Evolutionary conservation across 1,284 basidiomycete genomes (phyloP).

Genomic region (Ceratobasidium sp.): DNA sequence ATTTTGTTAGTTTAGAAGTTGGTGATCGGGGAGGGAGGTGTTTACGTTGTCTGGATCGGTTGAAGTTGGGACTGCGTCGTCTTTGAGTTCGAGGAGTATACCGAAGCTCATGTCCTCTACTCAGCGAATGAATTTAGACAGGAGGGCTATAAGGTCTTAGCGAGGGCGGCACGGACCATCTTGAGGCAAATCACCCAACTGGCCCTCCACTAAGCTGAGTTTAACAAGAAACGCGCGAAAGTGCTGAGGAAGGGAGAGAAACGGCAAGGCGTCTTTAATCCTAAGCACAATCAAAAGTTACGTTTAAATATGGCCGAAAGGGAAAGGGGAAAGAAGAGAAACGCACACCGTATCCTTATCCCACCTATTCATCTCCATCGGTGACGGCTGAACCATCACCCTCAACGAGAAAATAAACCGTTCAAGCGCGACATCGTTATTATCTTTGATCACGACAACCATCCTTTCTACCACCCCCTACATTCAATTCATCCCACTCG

Average conservation of each 20-base stretch:
- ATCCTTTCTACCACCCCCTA: slow-evolving; percentile 81
- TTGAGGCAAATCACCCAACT: slow-evolving; percentile 72
- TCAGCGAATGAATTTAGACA: slow-evolving; percentile 21
- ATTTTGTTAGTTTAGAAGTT: too few relatives aligned
- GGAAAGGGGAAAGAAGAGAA: neutral
- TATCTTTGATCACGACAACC: slow-evolving; percentile 82
- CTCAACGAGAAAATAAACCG: slow-evolving; percentile 77
- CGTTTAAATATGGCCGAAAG: slow-evolving; percentile 2
- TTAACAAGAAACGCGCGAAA: slow-evolving; percentile 89
- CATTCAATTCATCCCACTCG: neutral
- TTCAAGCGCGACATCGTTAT: slow-evolving; percentile 65
- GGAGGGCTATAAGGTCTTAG: neutral
- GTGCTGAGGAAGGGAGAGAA: slow-evolving; percentile 75
- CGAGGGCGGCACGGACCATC: slow-evolving; percentile 57
- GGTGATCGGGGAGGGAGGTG: neutral
- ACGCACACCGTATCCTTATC: slow-evolving; percentile 58
- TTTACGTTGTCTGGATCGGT: slow-evolving; percentile 64
- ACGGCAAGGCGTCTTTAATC: slow-evolving; percentile 76
- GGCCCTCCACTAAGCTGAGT: slow-evolving; percentile 82
- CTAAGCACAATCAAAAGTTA: slow-evolving; percentile 58
- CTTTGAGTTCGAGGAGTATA: slow-evolving; percentile 83
- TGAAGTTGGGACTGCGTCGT: slow-evolving; percentile 72
- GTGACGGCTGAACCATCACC: slow-evolving; percentile 66
- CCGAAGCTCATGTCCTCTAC: slow-evolving; percentile 85
- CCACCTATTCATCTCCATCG: slow-evolving; percentile 65